Conservation (phyloP, 352 stramenopile genomes). For the Hyaloperonospora brassicae region DNA sequence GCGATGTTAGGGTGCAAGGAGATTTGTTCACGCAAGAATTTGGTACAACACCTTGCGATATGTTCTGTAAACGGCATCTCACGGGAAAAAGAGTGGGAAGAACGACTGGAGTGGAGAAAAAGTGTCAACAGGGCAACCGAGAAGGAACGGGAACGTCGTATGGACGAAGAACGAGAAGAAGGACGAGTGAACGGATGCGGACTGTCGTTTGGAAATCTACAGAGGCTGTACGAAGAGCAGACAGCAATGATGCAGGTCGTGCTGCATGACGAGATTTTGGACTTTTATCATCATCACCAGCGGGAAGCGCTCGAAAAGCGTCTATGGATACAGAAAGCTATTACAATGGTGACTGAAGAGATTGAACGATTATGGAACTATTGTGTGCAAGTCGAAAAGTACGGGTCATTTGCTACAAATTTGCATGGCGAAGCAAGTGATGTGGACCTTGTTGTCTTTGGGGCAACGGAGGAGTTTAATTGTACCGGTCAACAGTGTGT, state of each 20-base stretch:
- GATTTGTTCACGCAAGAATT: constrained; percentile 64
- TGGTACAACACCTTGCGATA: constrained; percentile 52
- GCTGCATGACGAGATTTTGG: constrained; percentile 68
- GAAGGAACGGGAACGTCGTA: constrained; percentile 56
- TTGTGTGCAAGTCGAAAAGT: constrained; percentile 45
- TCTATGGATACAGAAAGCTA: constrained; percentile 42
- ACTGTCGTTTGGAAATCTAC: constrained; percentile 58
- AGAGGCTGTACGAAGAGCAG: constrained; percentile 77
- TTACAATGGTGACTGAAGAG: constrained; percentile 36
- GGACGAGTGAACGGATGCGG: constrained; percentile 15
- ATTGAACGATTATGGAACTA: constrained; percentile 47
- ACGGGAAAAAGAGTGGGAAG: constrained; percentile 70
- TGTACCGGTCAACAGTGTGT: constrained; percentile 55
- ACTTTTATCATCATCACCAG: constrained; percentile 45
- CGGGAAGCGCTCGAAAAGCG: constrained; percentile 29
- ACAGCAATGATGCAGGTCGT: constrained; percentile 69
- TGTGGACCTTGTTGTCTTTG: constrained; percentile 77
- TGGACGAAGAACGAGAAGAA: constrained; percentile 44
- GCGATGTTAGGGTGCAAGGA: constrained; percentile 70
- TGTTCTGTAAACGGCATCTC: constrained; percentile 68
- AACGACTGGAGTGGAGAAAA: constrained; percentile 52
- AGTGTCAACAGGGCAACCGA: constrained; percentile 71
- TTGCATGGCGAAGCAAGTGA: constrained; percentile 60
- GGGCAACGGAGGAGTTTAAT: constrained; percentile 38
- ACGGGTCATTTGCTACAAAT: constrained; percentile 68